Base-by-base conservation (phyloP, 1,284 basidiomycete genomes). In the Trichosporon sp. region DNA sequence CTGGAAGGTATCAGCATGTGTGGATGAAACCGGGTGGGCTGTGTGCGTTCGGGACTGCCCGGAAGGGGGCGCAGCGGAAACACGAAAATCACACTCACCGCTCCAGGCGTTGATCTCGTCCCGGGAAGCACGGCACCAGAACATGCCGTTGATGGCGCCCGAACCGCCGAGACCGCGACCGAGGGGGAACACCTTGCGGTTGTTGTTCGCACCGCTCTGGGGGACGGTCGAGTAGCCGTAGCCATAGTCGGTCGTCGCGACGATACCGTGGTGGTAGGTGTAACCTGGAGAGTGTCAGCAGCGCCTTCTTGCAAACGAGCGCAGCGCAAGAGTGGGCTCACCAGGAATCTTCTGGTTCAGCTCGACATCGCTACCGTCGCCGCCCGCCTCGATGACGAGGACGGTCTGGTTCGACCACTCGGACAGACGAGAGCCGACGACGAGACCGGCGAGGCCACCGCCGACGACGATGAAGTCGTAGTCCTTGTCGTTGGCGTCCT, bases 361-460 rank as follows among this genome's bases (percentile, higher is more conserved):
- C 54, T 76, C 68, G 61, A 87, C 86, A 2, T 86, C 86, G 64
- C 86, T 84, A 0, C 90, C 90, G 43, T 88, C 86, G 56, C 86
- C 86, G 16, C 91, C 91, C 4, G 91, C 90, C 79, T 92, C 91
- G 69, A 92, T 86, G 56, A 91, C 90, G 43, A 91, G 87, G 8
- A 93, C 90, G 1, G 89, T 90, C n/a, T 85, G 86, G 75, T 88
- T 88, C 0, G 86, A 80, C 84, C 91, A 89, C 73, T 91, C 91
- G 0, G 90, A 87, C n/a, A 94, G 86, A 32, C 91, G 87, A 14
- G 88, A 84, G 0, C 91, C 92, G 35, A 93, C 80, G 6, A 90
- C 89, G 26, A 93, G 86, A 37, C 92, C 92, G 4, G 90, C 91
- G 4, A 90, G 87, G 56, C 91, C 91, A 40, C 91, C 91, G 43